Conservation (phyloP, 176 grass and related monocot genomes). For the Cenchrus fungigraminus region DNA sequence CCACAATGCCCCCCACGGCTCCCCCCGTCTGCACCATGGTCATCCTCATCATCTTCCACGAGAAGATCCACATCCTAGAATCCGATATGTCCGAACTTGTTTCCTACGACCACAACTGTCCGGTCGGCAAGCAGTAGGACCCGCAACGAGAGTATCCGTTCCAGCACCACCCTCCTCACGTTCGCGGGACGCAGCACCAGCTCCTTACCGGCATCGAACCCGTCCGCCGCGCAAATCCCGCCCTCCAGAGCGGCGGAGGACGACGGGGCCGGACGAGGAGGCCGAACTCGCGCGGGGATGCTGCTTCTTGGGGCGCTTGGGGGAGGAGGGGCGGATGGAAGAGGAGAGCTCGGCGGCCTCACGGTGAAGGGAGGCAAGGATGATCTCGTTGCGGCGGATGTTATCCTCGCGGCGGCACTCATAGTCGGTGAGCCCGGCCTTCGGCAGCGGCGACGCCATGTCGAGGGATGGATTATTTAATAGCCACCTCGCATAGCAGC, state of each 20-base stretch:
- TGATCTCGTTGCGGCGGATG: constrained; percentile 52
- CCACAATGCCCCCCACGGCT: constrained; percentile 61
- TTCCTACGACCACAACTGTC: constrained; percentile 56
- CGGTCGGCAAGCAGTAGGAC: constrained; percentile 65
- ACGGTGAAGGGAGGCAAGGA: constrained; percentile 59
- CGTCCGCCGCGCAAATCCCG: neutral
- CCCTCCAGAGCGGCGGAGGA: constrained; percentile 61
- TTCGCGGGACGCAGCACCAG: constrained; percentile 53
- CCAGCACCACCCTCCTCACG: constrained; percentile 58
- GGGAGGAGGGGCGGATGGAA: constrained; percentile 27
- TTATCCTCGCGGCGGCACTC: constrained; percentile 56
- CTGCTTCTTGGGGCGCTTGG: constrained; percentile 40
- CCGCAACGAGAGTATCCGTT: constrained; percentile 53
- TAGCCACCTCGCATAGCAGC: no score
- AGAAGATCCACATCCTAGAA: constrained; percentile 72
- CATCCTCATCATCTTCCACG: constrained; percentile 33
- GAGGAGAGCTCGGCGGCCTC: constrained; percentile 67
- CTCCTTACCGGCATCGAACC: constrained; percentile 43
- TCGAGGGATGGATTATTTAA: no score
- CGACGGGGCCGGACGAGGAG: constrained; percentile 10
- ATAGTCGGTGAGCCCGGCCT: constrained; percentile 41
- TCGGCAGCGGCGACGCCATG: no score
- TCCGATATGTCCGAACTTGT: constrained; percentile 69
- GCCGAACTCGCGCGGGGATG: neutral
- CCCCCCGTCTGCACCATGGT: constrained; percentile 36